phyloP scores from a whole-genome alignment of 768 basidiomycete genomes.

The Lanmaoa pseudosensibilis region DNA sequence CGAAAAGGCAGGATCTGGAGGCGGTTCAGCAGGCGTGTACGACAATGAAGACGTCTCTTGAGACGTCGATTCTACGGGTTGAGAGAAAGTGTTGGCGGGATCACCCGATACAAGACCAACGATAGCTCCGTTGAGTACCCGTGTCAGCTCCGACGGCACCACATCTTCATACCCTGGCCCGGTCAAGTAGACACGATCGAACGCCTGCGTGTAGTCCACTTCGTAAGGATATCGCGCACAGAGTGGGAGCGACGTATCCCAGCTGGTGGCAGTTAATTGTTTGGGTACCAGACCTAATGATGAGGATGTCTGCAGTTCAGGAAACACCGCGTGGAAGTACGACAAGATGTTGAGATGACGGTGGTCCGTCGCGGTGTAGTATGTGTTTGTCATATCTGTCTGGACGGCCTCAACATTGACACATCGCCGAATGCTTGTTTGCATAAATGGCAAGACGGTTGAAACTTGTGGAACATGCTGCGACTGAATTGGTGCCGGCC shows the following conservation, averaged over 20 bases:
- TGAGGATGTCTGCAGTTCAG: slow-evolving; percentile 27
- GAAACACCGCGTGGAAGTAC: slow-evolving; percentile 65
- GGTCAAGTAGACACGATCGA: slow-evolving; percentile 64
- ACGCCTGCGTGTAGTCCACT: slow-evolving; percentile 53
- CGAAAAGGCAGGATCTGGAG: slow-evolving; percentile 60
- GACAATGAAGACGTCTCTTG: slow-evolving; percentile 34
- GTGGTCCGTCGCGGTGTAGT: slow-evolving; percentile 58
- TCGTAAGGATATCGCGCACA: slow-evolving; percentile 71
- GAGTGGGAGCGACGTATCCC: slow-evolving; percentile 71
- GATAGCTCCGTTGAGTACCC: slow-evolving; percentile 77
- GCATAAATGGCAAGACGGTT: not conserved
- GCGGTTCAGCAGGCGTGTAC: slow-evolving; percentile 56
- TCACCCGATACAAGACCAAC: slow-evolving; percentile 63
- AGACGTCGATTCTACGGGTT: not conserved
- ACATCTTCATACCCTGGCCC: slow-evolving; percentile 84
- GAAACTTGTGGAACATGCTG: slow-evolving; percentile 7
- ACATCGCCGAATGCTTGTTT: not conserved
- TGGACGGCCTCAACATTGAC: slow-evolving; percentile 45
- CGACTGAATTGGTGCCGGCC: slow-evolving; percentile 14
- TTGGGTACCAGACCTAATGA: slow-evolving; percentile 18
- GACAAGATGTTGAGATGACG: slow-evolving; percentile 70
- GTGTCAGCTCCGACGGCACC: slow-evolving; percentile 59
- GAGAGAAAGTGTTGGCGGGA: not conserved
- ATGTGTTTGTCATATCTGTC: slow-evolving; percentile 25
- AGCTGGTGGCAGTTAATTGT: slow-evolving; percentile 45